These are phyloP conservation scores for Trypanosomatidae sp. DNA, from an alignment of 208 protist species.

Conservation along the genomic window DNA sequence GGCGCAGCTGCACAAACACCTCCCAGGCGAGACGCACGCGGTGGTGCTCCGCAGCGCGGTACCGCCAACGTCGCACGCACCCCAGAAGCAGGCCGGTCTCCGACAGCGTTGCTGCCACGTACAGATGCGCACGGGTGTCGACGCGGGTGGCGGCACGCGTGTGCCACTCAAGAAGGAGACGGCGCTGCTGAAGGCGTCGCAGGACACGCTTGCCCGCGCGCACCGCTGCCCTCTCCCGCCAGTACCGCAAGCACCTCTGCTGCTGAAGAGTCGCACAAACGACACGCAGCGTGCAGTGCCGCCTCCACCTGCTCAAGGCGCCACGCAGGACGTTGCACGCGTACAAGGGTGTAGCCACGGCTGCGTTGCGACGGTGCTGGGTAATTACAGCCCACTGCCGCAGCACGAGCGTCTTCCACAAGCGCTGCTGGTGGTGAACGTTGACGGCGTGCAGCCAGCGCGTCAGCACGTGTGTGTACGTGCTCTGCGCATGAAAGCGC, in stretches of 20 bases:
- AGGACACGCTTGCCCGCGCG: background rate
- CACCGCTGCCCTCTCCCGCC: conserved; percentile 19
- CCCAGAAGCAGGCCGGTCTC: conserved; percentile 62
- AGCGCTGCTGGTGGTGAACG: background rate
- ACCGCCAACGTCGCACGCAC: conserved; percentile 63
- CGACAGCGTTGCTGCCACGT: conserved; percentile 63
- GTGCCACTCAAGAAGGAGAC: conserved; percentile 24
- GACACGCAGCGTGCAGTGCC: background rate
- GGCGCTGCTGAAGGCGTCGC: background rate
- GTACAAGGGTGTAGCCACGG: conserved; percentile 8
- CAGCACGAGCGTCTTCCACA: conserved; percentile 7
- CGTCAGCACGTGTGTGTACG: background rate
- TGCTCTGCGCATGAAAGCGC: conserved; percentile 2
- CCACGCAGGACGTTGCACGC: conserved; percentile 1
- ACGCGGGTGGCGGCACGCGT: conserved; percentile 4
- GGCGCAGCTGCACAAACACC: conserved; percentile 52
- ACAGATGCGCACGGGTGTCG: conserved; percentile 19
- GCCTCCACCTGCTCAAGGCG: conserved; percentile 12
- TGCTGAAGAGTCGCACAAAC: background rate
- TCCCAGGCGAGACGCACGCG: conserved; percentile 36
- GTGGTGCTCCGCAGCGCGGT: conserved; percentile 25
- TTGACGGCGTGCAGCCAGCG: conserved; percentile 14
- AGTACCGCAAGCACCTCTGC: conserved; percentile 28
- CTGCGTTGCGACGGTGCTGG: background rate
- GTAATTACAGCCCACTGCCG: conserved; percentile 8